These are phyloP conservation scores for Wickerhamiella parazyma DNA, from an alignment of 805 yeast genomes.

Conservation along the genomic window DNA sequence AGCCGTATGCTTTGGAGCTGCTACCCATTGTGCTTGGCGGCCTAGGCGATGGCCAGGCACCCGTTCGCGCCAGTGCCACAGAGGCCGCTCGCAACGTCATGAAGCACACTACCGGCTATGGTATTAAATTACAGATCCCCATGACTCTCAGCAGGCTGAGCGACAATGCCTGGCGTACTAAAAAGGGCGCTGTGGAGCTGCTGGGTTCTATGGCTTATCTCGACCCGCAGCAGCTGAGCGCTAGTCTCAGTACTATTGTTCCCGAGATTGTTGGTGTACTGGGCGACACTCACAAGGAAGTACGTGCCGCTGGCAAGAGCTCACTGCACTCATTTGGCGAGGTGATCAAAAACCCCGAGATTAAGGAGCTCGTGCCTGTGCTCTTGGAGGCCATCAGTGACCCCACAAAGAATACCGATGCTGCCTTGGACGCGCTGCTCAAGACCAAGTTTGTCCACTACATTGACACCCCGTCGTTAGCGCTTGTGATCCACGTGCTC, in stretches of 20 bases:
- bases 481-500: slow-evolving; percentile 84
- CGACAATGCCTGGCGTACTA: slow-evolving; percentile 88
- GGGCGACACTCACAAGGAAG: slow-evolving; percentile 93
- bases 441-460: slow-evolving; percentile 92
- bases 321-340: slow-evolving; percentile 88
- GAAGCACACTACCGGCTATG: slow-evolving; percentile 83
- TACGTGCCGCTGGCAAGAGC: slow-evolving; percentile 84
- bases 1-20: slow-evolving; percentile 85
- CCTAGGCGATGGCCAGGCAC: slow-evolving; percentile 72
- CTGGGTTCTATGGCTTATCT: slow-evolving; percentile 96
- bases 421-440: slow-evolving; percentile 71
- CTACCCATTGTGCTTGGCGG: slow-evolving; percentile 68
- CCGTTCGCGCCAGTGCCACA: slow-evolving; percentile 81
- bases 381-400: slow-evolving; percentile 89
- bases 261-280: slow-evolving; percentile 94
- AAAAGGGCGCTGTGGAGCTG: slow-evolving; percentile 91
- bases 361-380: slow-evolving; percentile 77
- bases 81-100: slow-evolving; percentile 77
- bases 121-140: slow-evolving; percentile 84
- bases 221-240: slow-evolving; percentile 85
- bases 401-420: slow-evolving; percentile 81
- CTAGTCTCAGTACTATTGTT: slow-evolving; percentile 76
- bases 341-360: slow-evolving; percentile 94
- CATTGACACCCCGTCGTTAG: slow-evolving; percentile 95
- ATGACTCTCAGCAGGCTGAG: slow-evolving; percentile 75